These are phyloP conservation scores for Arachnomyces sp. DNA, from an alignment of 2,329 filamentous ascomycete genomes.

Conservation along the genomic window DNA sequence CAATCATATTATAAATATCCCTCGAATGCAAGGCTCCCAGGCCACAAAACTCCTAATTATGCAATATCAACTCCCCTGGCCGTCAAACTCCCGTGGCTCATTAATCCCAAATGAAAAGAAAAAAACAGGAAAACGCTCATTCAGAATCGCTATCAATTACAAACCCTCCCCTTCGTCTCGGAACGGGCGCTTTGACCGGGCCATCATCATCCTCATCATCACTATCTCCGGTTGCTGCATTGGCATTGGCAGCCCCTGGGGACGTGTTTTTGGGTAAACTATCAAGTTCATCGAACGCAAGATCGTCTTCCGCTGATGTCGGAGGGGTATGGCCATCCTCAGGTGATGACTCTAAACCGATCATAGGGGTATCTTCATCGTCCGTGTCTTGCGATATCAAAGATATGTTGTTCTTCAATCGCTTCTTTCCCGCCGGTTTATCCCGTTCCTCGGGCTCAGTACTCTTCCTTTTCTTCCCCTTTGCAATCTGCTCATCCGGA, in stretches of 20 bases:
- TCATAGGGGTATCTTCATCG: slow-evolving; percentile 10
- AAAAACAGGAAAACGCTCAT: slow-evolving; percentile 13
- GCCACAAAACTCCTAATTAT: background rate
- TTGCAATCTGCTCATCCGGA: slow-evolving; percentile 14
- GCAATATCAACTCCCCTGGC: background rate
- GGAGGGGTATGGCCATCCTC: slow-evolving; percentile 12
- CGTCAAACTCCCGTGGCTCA: no score
- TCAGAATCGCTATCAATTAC: slow-evolving; percentile 38
- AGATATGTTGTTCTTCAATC: no score
- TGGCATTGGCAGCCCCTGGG: slow-evolving; percentile 2
- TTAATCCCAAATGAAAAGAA: no score
- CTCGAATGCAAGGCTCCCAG: background rate
- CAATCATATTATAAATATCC: no score
- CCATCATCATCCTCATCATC: slow-evolving; percentile 25
- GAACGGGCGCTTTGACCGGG: slow-evolving; percentile 20
- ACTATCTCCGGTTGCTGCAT: slow-evolving; percentile 1
- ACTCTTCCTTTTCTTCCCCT: slow-evolving; percentile 20
- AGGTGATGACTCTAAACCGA: slow-evolving; percentile 1
- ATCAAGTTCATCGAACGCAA: slow-evolving; percentile 22
- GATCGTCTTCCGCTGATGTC: slow-evolving; percentile 24
- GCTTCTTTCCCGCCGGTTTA: slow-evolving; percentile 18
- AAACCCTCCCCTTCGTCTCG: slow-evolving; percentile 31
- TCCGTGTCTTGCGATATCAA: slow-evolving; percentile 4
- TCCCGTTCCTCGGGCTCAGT: slow-evolving; percentile 21
- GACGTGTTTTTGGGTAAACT: slow-evolving; percentile 19